phyloP scores from a whole-genome alignment of 208 protist species.

The Willaertia magna region DNA sequence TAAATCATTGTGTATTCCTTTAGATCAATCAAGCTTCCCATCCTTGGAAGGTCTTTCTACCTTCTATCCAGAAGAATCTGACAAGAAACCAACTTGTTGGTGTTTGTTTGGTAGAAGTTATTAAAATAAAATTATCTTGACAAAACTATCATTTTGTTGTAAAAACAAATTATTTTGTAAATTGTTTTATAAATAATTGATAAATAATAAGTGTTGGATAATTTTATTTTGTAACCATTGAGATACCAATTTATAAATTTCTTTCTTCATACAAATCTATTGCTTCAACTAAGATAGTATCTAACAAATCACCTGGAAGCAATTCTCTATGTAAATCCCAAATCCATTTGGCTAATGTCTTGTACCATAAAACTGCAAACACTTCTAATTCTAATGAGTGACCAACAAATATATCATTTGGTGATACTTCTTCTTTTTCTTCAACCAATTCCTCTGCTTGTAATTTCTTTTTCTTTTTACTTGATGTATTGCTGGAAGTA shows the following conservation, averaged over 20 bases:
- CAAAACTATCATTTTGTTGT: too few relatives aligned
- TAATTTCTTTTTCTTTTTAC: background rate
- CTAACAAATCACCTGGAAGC: background rate
- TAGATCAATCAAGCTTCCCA: slow-evolving; percentile 60
- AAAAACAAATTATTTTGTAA: too few relatives aligned
- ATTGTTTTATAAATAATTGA: too few relatives aligned
- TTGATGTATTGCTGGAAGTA: too few relatives aligned
- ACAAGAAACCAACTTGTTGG: background rate
- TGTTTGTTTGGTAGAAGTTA: slow-evolving; percentile 10
- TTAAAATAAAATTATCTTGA: too few relatives aligned
- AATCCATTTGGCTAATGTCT: background rate
- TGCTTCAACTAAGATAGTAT: background rate
- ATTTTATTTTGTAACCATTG: too few relatives aligned
- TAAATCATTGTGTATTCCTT: slow-evolving; percentile 90
- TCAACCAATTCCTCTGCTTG: background rate
- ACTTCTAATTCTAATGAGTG: background rate
- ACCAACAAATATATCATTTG: background rate
- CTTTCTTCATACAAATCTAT: background rate
- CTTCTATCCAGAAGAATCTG: slow-evolving; percentile 15
- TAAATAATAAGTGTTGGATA: too few relatives aligned
- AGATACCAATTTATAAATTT: too few relatives aligned
- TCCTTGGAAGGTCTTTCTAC: slow-evolving; percentile 60
- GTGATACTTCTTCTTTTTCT: background rate
- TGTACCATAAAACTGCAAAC: background rate
- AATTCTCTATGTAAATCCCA: background rate